phyloP scores from a whole-genome alignment of 176 grass and related monocot genomes.

The sorghum (Sorghum bicolor) region Sorghum_bicolor_NCBIv3 NC_012878.2:940001-940500 shows the following conservation, averaged over 20 bases:
- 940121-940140: too few species aligned
- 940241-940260: neutral
- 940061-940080: too few species aligned
- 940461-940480: neutral
- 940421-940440: neutral
- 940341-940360: neutral
- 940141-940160: too few species aligned
- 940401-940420: slow-evolving; percentile 1
- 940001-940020: too few species aligned
- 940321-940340: neutral
- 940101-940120: too few species aligned
- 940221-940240: neutral
- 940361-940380: neutral
- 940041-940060: too few species aligned
- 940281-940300: neutral
- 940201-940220: too few species aligned
- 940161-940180: too few species aligned
- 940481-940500: neutral
- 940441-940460: neutral
- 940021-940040: too few species aligned
- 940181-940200: too few species aligned
- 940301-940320: neutral
- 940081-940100: too few species aligned
- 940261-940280: neutral
- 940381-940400: neutral